These are phyloP conservation scores for Coprinopsis marcescibilis DNA, from an alignment of 768 basidiomycete species.

Conservation along the genomic window DNA sequence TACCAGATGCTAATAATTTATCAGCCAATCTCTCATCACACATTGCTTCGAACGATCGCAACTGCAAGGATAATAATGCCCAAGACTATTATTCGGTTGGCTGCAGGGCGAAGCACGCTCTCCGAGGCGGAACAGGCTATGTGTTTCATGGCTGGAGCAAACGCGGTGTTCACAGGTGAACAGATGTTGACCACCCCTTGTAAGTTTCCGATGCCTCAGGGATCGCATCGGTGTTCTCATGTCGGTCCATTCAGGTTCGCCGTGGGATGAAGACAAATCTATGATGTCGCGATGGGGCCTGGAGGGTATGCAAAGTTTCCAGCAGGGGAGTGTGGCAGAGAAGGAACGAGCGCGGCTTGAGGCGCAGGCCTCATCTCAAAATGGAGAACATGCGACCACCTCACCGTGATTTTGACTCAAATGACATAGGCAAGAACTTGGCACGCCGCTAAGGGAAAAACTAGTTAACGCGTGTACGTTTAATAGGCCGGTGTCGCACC, in stretches of 20 bases:
- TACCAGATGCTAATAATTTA: conserved; percentile 11
- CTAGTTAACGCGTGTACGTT: too few relatives aligned
- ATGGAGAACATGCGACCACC: neutral
- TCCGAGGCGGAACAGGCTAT: conserved; percentile 91
- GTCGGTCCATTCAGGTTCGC: conserved; percentile 35
- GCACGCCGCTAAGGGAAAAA: too few relatives aligned
- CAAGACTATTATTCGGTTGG: conserved; percentile 88
- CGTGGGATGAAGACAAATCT: conserved; percentile 64
- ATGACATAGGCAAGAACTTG: neutral
- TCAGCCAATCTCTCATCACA: conserved; percentile 77
- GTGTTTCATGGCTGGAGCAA: conserved; percentile 98
- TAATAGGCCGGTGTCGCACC: too few relatives aligned
- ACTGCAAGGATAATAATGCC: conserved; percentile 92
- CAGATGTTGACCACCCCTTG: conserved; percentile 97
- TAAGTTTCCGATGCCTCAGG: conserved; percentile 34
- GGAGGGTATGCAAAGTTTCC: conserved; percentile 87
- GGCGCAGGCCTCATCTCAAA: neutral
- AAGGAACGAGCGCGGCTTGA: conserved; percentile 40
- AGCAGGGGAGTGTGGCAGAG: conserved; percentile 54
- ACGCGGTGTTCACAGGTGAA: conserved; percentile 98
- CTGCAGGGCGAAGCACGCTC: conserved; percentile 87
- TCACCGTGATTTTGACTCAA: neutral
- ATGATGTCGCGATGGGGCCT: conserved; percentile 95
- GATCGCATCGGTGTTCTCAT: neutral
- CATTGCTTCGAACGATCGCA: conserved; percentile 88